Evolutionary conservation across 2,329 filamentous ascomycete genomes (phyloP), one percentile per base, ranked within the genome.

Genomic region (Pseudofabraea citricarpa): DNA sequence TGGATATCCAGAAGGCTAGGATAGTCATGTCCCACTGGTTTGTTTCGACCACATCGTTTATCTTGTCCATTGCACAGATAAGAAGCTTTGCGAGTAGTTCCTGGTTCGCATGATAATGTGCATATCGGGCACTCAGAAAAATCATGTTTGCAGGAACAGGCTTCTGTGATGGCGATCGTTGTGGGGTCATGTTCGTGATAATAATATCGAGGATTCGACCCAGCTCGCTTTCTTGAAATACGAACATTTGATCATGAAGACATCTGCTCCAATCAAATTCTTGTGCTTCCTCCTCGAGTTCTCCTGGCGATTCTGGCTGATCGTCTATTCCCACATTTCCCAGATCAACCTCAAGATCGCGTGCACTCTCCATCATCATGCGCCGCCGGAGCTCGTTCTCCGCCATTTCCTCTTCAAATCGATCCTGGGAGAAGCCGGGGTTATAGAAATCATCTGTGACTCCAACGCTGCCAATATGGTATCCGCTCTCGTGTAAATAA

Each of bases 11-110:
- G 61, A 98, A 98, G 2, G 93, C 93, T 27, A 98, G 72, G 53
- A 98, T 95, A 0, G 93, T 98, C 93, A 98, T 98, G 61, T 98
- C 93, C 93, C 93, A 97, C 61, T 98, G 93, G 59, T 91, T 83
- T 48, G 79, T 79, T 65, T 97, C 93, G n/a, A 98, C 90, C 22
- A 96, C 89, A 46, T 90, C 85, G 60, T 97, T 97, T 57, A 98
- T 97, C 65, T 91, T 93, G 59, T 95, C 89, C 77, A 95, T 95
- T 27, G 93, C 89, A 26, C 85, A 84, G 20, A 87, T 75, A 13
- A 98, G 77, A 20, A 97, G 77, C 33, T 85, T 85, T 15, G 81
- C 83, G 8, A 98, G 71, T 8, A 98, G 74, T 50, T 96, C 90
- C 2, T 79, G 77, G 56, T 87, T 95, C 36, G 91, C 86, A 65